Percentiles rank a stretch among this genome's conserved stretches.
phyloP scores from a whole-genome alignment of 148 eudicot genomes.

The Vaccinium darrowii region DNA sequence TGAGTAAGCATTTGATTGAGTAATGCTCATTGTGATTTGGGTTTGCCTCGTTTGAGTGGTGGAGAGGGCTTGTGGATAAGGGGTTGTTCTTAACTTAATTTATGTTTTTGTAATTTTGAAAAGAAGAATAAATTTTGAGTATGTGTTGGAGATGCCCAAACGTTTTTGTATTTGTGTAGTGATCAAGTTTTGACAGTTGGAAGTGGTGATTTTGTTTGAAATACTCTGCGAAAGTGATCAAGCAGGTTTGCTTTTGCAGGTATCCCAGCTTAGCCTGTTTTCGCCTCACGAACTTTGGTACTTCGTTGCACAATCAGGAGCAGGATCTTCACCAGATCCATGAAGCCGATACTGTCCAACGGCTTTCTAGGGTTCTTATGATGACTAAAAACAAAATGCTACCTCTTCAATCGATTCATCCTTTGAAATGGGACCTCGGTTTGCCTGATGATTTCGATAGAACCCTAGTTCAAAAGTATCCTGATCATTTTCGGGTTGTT shows the following conservation, averaged over 20 bases:
- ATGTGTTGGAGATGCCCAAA: not conserved
- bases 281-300: constrained; percentile 57
- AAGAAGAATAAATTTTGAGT: not conserved
- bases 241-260: constrained; percentile 15
- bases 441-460: constrained; percentile 76
- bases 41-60: not conserved
- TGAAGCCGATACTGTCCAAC: constrained; percentile 48
- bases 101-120: too few species aligned
- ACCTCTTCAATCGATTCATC: constrained; percentile 56
- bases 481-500: constrained; percentile 52
- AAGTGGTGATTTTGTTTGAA: not conserved
- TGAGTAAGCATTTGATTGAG: not conserved
- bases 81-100: too few species aligned
- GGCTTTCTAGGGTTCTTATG: constrained; percentile 65
- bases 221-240: not conserved
- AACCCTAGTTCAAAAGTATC: constrained; percentile 41
- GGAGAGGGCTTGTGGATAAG: not conserved
- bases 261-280: constrained; percentile 75
- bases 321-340: constrained; percentile 32
- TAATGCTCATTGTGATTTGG: not conserved
- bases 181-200: not conserved
- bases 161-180: not conserved
- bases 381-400: constrained; percentile 51
- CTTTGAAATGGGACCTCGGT: constrained; percentile 84
- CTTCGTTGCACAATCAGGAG: constrained; percentile 55